Conservation (phyloP, 805 yeast species). For the Candida sphagnicola region DNA sequence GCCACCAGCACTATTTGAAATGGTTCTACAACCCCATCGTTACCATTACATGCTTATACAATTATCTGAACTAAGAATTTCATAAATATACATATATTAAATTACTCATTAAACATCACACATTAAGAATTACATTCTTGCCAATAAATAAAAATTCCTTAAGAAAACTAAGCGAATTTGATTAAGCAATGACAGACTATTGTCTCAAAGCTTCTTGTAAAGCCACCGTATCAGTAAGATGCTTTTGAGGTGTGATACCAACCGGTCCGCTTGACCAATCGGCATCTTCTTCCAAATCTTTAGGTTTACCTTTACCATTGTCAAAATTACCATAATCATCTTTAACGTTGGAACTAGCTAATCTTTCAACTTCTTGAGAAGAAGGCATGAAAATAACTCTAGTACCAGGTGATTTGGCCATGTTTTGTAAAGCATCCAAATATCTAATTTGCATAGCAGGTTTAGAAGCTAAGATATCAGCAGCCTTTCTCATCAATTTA, state of each 20-base stretch:
- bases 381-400: conserved; percentile 74
- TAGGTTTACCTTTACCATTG: conserved; percentile 8
- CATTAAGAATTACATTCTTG: no score
- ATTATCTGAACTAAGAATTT: no score
- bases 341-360: conserved; percentile 24
- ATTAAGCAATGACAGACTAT: neutral
- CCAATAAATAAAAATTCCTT: no score
- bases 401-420: conserved; percentile 60
- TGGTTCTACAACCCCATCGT: no score
- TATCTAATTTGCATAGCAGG: conserved; percentile 78
- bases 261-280: conserved; percentile 17
- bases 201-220: conserved; percentile 26
- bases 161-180: no score
- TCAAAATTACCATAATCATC: conserved; percentile 4
- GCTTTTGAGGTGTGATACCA: conserved; percentile 8
- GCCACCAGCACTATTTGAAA: no score
- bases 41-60: no score
- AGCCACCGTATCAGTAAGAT: conserved; percentile 23
- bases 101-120: no score
- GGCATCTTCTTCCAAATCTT: conserved; percentile 19
- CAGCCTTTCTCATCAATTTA: conserved; percentile 73
- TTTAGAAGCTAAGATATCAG: conserved; percentile 68
- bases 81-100: no score
- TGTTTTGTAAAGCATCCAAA: conserved; percentile 72
- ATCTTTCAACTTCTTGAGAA: conserved; percentile 37